Evolutionary conservation across 1,284 basidiomycete genomes (phyloP).

Genomic region (Rhizopogon parksii): DNA sequence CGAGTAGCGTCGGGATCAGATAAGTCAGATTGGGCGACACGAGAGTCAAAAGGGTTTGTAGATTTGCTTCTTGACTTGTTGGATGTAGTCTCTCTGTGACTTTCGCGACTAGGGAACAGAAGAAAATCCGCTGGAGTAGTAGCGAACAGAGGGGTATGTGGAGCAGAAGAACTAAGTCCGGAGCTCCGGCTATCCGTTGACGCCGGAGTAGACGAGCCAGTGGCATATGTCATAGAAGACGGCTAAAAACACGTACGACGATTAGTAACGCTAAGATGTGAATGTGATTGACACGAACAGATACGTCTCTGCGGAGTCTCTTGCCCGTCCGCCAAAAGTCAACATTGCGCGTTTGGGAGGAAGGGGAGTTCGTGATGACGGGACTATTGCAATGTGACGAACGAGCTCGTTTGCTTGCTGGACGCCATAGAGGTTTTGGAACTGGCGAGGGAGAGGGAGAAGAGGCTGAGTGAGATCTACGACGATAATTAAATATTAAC

Average conservation of each 20-base stretch:
- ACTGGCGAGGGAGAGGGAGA: conserved; percentile 33
- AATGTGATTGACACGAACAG: conserved; percentile 32
- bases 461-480: conserved; percentile 52
- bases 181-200: conserved; percentile 25
- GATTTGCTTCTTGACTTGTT: conserved; percentile 14
- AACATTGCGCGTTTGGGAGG: conserved; percentile 42
- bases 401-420: conserved; percentile 42
- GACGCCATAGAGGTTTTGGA: conserved; percentile 33
- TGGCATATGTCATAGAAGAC: conserved; percentile 7
- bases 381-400: conserved; percentile 31
- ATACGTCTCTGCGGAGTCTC: conserved; percentile 38
- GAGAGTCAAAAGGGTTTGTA: conserved; percentile 11
- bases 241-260: conserved; percentile 10
- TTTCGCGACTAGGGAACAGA: conserved; percentile 35
- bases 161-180: conserved; percentile 23
- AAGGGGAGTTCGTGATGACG: conserved; percentile 31
- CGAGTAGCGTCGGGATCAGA: conserved; percentile 34
- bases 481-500: conserved; percentile 35
- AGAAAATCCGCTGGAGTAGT: conserved; percentile 56
- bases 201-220: conserved; percentile 24
- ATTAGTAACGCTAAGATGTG: not conserved
- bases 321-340: conserved; percentile 51
- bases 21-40: conserved; percentile 17
- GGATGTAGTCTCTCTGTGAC: conserved; percentile 15
- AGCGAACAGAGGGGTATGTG: conserved; percentile 36